A percentile compares a stretch with the other conserved stretches of the same genome.
Evolutionary conservation across 495 filamentous ascomycete species (phyloP).

Genomic region (Pseudomonodictys pantanalensis): DNA sequence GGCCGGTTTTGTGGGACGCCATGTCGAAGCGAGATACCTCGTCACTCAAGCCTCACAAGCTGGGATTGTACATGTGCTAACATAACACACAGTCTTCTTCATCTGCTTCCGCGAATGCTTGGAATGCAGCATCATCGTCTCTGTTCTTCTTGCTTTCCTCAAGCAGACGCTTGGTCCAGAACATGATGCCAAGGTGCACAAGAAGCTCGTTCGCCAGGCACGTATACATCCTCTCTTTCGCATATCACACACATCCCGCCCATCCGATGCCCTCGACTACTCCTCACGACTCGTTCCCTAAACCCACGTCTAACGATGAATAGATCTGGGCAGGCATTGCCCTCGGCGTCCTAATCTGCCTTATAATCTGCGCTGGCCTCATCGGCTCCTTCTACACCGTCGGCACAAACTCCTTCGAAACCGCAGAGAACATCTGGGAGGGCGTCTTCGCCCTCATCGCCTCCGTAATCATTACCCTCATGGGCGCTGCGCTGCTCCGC

Average conservation of each 20-base stretch:
- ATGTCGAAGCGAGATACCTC: not conserved
- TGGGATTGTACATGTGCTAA: conserved; percentile 10
- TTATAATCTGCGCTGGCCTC: conserved; percentile 66
- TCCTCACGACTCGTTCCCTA: not conserved
- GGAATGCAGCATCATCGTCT: conserved; percentile 78
- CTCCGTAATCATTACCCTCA: conserved; percentile 70
- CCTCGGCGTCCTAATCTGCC: conserved; percentile 62
- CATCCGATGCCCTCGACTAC: not conserved
- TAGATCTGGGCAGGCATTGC: conserved; percentile 71
- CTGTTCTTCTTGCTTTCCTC: conserved; percentile 75
- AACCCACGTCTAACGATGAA: not conserved
- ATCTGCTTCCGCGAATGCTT: conserved; percentile 82
- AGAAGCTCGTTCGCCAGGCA: conserved; percentile 70
- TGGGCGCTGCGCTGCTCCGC: conserved; percentile 76
- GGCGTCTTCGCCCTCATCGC: conserved; percentile 70
- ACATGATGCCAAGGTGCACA: conserved; percentile 56
- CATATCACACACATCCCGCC: too few relatives aligned
- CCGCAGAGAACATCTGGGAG: conserved; percentile 73
- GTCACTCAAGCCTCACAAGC: not conserved
- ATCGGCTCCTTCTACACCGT: conserved; percentile 78
- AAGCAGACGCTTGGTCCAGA: conserved; percentile 70
- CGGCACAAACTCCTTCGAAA: conserved; percentile 61
- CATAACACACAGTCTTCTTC: conserved; percentile 62
- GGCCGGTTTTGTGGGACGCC: too few relatives aligned
- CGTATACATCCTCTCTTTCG: conserved; percentile 7